Evolutionary conservation across 2,329 filamentous ascomycete genomes (phyloP), one percentile per base, ranked within the genome.

Genomic region (Fusarium annulatum): DNA sequence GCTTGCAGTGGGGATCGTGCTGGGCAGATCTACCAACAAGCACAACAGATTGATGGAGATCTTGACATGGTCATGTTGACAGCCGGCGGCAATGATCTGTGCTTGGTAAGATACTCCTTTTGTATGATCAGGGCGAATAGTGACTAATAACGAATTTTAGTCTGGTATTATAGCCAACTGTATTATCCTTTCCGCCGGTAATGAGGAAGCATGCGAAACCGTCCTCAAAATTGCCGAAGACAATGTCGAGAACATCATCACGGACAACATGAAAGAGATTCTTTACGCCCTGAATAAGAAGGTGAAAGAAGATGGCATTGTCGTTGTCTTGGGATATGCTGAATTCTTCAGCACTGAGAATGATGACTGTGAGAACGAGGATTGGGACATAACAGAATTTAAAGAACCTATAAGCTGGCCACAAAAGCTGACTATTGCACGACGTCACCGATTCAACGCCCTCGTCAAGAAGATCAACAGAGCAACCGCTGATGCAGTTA

Each of bases 1-100:
- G 65, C 62, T 23, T 68, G 55, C 1, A 68, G 62, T 61, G 43
- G 62, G 0, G 56, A 67, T 45, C 65, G 65, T 28, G 51, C 41
- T 23, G 55, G 48, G 1, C 65, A 61, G 42, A 56, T 66, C 3
- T 66, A 21, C 3, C 48, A 66, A 6, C 55, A 66, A 4, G 65
- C 55, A 0, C 1, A 61, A 69, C 38, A 49, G 18, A 45, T 45
- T 1, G 28, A 59, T 0, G 64, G 60, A 0, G 61, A 53, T 14
- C 61, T 64, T 2, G 64, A 65, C 14, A n/a, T 67, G 39, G 61
- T 48, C 2, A 52, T 64, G 34, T 46, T 67, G 46, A 64, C 52
- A 2, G 64, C 64, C 0, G 64, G 64, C 0, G 52, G 64, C 0
- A 67, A 67, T 10, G 60, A 64, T 7, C 64, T 67, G 0, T 67